phyloP scores from a whole-genome alignment of 768 basidiomycete species.

The Gyrodon lividus region DNA sequence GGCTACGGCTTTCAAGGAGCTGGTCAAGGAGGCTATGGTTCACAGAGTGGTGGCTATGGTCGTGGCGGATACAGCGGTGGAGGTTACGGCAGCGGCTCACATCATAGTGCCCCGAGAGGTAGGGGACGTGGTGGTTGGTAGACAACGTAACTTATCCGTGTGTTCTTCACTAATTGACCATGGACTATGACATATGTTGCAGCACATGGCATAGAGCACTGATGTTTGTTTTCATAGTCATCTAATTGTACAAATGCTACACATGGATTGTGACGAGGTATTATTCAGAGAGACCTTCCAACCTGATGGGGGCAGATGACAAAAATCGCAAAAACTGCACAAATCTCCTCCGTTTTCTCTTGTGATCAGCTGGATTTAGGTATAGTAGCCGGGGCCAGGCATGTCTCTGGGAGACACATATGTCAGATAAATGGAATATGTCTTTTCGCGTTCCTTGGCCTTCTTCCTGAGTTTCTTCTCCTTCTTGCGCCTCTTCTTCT shows the following conservation, averaged over 20 bases:
- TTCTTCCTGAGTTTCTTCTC: constrained; percentile 63
- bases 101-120: constrained; percentile 37
- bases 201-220: constrained; percentile 6
- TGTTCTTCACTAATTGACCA: constrained; percentile 14
- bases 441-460: constrained; percentile 58
- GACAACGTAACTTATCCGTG: constrained; percentile 31
- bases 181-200: constrained; percentile 1
- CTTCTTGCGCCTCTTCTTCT: constrained; percentile 59
- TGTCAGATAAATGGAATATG: constrained; percentile 61
- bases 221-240: constrained; percentile 11
- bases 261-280: constrained; percentile 14
- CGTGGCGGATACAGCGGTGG: constrained; percentile 42
- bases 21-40: constrained; percentile 28
- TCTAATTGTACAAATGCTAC: constrained; percentile 8
- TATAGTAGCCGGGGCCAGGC: constrained; percentile 31
- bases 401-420: constrained; percentile 42
- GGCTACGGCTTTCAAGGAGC: constrained; percentile 14
- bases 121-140: constrained; percentile 51
- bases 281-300: neutral
- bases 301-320: too few species aligned
- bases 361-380: constrained; percentile 2
- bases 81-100: constrained; percentile 20
- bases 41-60: constrained; percentile 23
- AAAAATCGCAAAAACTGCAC: neutral
- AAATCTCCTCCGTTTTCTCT: neutral